Percentiles rank a stretch among this genome's conserved stretches.
phyloP scores from a whole-genome alignment of 2,329 filamentous ascomycete species.

The Aspergillus transmontanensis region DNA sequence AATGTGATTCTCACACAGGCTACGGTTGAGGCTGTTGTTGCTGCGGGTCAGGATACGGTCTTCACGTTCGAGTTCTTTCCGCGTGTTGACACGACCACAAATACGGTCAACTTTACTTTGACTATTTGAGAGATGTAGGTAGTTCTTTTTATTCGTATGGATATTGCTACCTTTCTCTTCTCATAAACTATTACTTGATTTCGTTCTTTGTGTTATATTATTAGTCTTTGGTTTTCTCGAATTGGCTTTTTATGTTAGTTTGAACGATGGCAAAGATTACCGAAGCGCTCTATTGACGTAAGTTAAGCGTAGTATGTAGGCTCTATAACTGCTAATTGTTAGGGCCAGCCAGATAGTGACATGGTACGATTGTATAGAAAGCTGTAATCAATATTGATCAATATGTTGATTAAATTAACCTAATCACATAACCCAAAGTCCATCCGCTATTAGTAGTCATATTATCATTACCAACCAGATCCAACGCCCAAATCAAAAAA shows the following conservation, averaged over 20 bases:
- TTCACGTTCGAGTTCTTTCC: constrained; percentile 62
- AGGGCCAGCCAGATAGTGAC: neutral
- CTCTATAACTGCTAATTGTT: neutral
- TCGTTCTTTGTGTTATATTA: neutral
- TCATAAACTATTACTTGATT: neutral
- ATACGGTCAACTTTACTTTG: constrained; percentile 53
- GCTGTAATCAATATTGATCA: neutral
- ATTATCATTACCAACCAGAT: neutral
- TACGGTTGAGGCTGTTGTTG: constrained; percentile 51
- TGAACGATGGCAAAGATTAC: neutral
- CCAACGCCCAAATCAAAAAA: neutral
- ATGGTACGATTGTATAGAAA: neutral
- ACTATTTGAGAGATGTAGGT: constrained; percentile 33
- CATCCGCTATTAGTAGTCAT: neutral
- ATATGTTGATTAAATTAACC: neutral
- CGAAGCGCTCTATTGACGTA: neutral
- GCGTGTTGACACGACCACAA: constrained; percentile 46
- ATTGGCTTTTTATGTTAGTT: neutral
- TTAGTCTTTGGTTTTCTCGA: neutral
- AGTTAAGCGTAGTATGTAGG: neutral
- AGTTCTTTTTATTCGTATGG: neutral
- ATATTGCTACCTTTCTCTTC: neutral
- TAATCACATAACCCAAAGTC: neutral
- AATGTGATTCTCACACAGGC: constrained; percentile 51
- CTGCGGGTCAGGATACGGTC: constrained; percentile 46